Conservation (phyloP, 2,329 filamentous ascomycete species). For the Pestalotiopsis sp. region DNA sequence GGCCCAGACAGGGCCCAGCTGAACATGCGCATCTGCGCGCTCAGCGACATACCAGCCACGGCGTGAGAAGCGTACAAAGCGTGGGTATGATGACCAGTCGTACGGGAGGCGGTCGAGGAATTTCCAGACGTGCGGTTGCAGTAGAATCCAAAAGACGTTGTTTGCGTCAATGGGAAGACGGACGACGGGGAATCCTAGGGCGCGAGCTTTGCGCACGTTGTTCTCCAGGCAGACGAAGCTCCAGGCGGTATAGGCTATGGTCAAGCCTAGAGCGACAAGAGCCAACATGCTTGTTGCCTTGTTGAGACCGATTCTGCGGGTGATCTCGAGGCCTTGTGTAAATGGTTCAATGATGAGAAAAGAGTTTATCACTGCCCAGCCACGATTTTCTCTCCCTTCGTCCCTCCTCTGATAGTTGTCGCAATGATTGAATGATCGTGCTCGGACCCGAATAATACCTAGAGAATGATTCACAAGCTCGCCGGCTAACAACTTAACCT, state of each 20-base stretch:
- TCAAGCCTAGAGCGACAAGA: neutral
- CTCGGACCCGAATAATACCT: too few species aligned
- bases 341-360: too few species aligned
- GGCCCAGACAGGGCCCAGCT: constrained; percentile 24
- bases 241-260: neutral
- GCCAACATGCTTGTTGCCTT: neutral
- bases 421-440: too few species aligned
- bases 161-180: constrained; percentile 22
- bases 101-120: constrained; percentile 21
- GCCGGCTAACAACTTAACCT: too few species aligned
- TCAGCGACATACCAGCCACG: constrained; percentile 24
- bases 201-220: constrained; percentile 18
- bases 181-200: constrained; percentile 20
- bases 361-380: too few species aligned
- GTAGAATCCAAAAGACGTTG: constrained; percentile 23
- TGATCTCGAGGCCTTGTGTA: too few species aligned
- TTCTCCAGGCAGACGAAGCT: neutral
- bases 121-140: constrained; percentile 23
- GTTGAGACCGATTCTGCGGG: too few species aligned
- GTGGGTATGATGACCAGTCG: constrained; percentile 21
- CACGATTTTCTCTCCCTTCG: too few species aligned
- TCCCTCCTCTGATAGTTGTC: too few species aligned
- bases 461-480: too few species aligned
- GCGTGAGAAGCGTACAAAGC: constrained; percentile 23
- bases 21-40: constrained; percentile 13